A percentile compares a stretch with the other conserved stretches of the same genome.
Conservation (phyloP, 164 flowering plant species). For the Nelumbo lutea region DNA sequence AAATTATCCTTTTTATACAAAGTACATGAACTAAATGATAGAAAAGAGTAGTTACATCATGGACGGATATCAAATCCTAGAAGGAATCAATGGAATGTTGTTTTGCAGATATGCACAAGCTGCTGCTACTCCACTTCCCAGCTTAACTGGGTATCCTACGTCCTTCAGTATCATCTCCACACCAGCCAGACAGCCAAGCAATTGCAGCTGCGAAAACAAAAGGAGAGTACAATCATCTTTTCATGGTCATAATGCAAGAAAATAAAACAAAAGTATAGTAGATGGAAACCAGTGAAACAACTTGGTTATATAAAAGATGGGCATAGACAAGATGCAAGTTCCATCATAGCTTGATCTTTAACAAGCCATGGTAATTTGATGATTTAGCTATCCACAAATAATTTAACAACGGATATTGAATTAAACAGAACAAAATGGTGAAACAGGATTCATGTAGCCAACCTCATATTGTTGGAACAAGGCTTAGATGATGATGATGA, state of each 20-base stretch:
- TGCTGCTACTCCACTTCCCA: conserved; percentile 92
- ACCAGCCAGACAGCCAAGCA: conserved; percentile 89
- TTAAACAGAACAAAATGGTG: too few relatives aligned
- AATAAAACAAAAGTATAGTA: neutral
- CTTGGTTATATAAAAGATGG: neutral
- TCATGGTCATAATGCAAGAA: neutral
- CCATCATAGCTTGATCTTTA: too few relatives aligned
- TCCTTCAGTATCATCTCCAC: conserved; percentile 97
- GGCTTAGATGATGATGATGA: too few relatives aligned
- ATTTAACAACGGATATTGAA: too few relatives aligned
- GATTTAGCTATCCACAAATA: too few relatives aligned
- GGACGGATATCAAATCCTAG: conserved; percentile 54
- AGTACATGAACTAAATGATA: conserved; percentile 6
- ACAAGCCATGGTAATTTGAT: too few relatives aligned
- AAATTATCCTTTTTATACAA: conserved; percentile 20
- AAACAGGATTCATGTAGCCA: too few relatives aligned
- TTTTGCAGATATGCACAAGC: conserved; percentile 77
- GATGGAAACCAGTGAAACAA: neutral
- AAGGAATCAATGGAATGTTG: conserved; percentile 68
- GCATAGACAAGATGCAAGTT: too few relatives aligned
- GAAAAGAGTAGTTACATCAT: conserved; percentile 23
- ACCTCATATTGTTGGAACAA: too few relatives aligned
- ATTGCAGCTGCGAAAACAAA: conserved; percentile 58
- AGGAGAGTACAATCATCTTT: neutral
- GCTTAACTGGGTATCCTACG: conserved; percentile 86